Conservation (phyloP, 768 basidiomycete genomes). For the Russula ochroleuca region DNA sequence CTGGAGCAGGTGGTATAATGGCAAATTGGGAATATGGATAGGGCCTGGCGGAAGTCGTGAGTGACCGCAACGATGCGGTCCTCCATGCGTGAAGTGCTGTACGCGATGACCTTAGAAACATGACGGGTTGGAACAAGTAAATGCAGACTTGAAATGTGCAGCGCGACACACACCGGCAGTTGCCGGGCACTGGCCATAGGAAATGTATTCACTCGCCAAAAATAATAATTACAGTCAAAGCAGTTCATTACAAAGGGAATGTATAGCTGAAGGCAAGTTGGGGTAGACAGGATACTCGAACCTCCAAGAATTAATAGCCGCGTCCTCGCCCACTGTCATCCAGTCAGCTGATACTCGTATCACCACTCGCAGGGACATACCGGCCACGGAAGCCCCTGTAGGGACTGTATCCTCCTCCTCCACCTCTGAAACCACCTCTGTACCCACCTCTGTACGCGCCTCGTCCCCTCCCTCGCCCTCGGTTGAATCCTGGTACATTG, state of each 20-base stretch:
- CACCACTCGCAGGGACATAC: constrained; percentile 41
- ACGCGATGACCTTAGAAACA: constrained; percentile 18
- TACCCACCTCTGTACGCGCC: constrained; percentile 45
- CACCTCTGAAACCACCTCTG: constrained; percentile 58
- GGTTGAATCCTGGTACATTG: constrained; percentile 88
- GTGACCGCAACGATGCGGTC: constrained; percentile 1
- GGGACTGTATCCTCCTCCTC: constrained; percentile 56
- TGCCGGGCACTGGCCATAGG: not conserved
- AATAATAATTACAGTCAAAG: constrained; percentile 1
- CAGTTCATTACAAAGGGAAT: constrained; percentile 12
- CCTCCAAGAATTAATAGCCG: constrained; percentile 47
- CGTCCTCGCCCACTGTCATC: constrained; percentile 63
- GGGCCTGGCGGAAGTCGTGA: constrained; percentile 4
- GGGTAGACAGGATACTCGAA: constrained; percentile 11
- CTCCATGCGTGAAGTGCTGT: constrained; percentile 5
- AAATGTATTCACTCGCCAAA: not conserved
- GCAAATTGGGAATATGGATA: constrained; percentile 78
- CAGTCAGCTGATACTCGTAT: constrained; percentile 4
- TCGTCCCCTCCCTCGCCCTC: constrained; percentile 69
- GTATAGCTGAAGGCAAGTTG: constrained; percentile 5
- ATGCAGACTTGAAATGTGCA: no score
- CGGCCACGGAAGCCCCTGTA: constrained; percentile 68
- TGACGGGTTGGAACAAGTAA: not conserved
- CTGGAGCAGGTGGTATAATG: constrained; percentile 47
- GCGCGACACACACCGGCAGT: no score